Conservation (phyloP, 306 rosid genomes). For the Prunus mira region DNA sequence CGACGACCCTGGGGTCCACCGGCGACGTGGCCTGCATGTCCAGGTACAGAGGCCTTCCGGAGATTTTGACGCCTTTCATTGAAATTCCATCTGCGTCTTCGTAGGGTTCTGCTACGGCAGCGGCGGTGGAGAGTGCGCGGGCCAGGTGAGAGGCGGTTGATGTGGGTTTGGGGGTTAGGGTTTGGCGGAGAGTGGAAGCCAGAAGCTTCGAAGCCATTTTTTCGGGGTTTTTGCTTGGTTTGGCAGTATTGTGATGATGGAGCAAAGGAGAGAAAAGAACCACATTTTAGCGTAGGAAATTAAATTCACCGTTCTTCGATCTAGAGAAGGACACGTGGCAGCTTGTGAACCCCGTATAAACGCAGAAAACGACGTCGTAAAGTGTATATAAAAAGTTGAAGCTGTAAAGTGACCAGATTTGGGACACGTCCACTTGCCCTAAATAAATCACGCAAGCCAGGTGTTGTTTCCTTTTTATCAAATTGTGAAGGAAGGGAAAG, state of each 20-base stretch:
- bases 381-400: too few relatives aligned
- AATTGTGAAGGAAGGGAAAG: not conserved
- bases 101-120: conserved; percentile 28
- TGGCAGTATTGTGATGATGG: conserved; percentile 1
- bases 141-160: conserved; percentile 11
- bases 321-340: conserved; percentile 30
- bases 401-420: not conserved
- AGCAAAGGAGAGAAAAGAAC: not conserved
- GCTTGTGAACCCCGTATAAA: not conserved
- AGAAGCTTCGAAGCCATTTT: conserved; percentile 62
- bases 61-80: conserved; percentile 77
- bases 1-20: conserved; percentile 89
- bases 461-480: not conserved
- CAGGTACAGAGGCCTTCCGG: conserved; percentile 80
- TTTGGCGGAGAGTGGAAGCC: conserved; percentile 49
- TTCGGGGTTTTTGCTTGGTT: not conserved
- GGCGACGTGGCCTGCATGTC: conserved; percentile 91
- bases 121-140: conserved; percentile 33
- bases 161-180: conserved; percentile 13
- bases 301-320: conserved; percentile 19
- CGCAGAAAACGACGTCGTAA: not conserved
- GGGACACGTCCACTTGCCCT: conserved; percentile 19
- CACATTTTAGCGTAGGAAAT: not conserved
- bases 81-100: conserved; percentile 50
- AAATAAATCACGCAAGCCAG: not conserved